Base-by-base conservation (phyloP, 225 moss, liverwort and hornwort species). In the Polytrichum commune region DNA sequence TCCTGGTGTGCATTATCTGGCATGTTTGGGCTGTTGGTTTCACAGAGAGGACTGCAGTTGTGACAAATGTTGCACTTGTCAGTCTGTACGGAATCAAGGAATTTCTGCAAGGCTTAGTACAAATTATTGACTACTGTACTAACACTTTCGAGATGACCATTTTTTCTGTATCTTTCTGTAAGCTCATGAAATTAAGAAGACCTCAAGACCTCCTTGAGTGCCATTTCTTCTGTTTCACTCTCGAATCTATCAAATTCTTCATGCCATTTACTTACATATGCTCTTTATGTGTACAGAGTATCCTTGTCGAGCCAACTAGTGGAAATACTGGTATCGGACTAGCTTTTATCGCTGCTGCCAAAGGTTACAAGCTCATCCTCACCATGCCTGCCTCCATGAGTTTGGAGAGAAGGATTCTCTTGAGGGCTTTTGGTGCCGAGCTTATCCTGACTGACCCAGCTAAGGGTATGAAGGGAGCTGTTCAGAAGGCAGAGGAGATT, bases 351-450 rank as follows among this genome's bases (percentile, higher is more conserved):
- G 92, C 97, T 73, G 97, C 97, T 62, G 92, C 94, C 38, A 98
- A 91, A 77, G 97, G 97, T 9, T 98, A 98, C 83, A 89, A 98
- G 81, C 94, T 98, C 33, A 83, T 93, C 63, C 83, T 98, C 70
- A 98, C 97, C n/a, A 98, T 98, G 97, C 97, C 97, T 58, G 94
- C 97, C 5, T 98, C 97, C 3, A 98, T 98, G 97, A 98, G 97
- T 92, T 67, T 98, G 80, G 97, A 98, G 77, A 82, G 97, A 73
- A 91, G 97, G 30, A 94, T 98, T 70, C 76, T 98, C 75, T 82
- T 98, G 46, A 91, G 83, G 92, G 97, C 97, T 53, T 98, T 98
- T 58, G 97, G 97, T 69, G 97, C 97, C 58, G 94, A 98, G 81
- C 86, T 98, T 55, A 84, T 89, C 35, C 87, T 98, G 54, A 98